Percentiles rank a stretch among this genome's conserved stretches.
phyloP scores from a whole-genome alignment of 257 asterid species.

The Euphrasia confusa region DNA sequence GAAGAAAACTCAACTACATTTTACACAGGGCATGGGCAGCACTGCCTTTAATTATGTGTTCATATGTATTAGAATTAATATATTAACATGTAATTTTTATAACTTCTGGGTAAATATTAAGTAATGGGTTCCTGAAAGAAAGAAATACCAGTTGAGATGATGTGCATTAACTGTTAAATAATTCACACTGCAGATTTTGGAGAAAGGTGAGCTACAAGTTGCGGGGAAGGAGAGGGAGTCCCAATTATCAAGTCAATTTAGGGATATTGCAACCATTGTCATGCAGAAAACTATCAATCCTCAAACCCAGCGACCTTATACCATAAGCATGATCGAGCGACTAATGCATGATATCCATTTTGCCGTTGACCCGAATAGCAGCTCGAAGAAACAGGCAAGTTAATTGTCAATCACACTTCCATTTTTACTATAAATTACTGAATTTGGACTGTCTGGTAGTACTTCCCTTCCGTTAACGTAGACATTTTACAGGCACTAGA shows the following conservation, averaged over 20 bases:
- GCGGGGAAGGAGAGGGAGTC: slow-evolving; percentile 99
- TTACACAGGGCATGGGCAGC: background rate
- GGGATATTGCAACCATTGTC: slow-evolving; percentile 88
- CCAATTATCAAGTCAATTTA: slow-evolving; percentile 78
- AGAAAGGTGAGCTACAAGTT: slow-evolving; percentile 94
- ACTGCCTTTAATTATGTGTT: background rate
- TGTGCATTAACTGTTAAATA: slow-evolving; percentile 6
- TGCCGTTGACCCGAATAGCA: slow-evolving; percentile 85
- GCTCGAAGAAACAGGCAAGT: slow-evolving; percentile 90
- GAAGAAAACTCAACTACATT: background rate
- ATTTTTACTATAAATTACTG: slow-evolving; percentile 3
- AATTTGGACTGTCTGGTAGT: background rate
- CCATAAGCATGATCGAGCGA: slow-evolving; percentile 94
- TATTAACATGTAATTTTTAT: background rate
- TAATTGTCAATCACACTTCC: background rate
- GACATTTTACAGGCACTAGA: slow-evolving; percentile 82
- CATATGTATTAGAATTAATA: background rate
- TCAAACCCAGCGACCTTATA: slow-evolving; percentile 87
- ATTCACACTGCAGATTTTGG: slow-evolving; percentile 64
- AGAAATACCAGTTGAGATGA: background rate
- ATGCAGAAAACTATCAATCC: slow-evolving; percentile 94
- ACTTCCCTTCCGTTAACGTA: too few species aligned
- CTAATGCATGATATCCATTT: slow-evolving; percentile 94
- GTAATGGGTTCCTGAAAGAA: background rate
- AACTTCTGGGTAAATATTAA: background rate